Base-by-base conservation (phyloP, 345 rosid species). In the Mangifera indica region DNA sequence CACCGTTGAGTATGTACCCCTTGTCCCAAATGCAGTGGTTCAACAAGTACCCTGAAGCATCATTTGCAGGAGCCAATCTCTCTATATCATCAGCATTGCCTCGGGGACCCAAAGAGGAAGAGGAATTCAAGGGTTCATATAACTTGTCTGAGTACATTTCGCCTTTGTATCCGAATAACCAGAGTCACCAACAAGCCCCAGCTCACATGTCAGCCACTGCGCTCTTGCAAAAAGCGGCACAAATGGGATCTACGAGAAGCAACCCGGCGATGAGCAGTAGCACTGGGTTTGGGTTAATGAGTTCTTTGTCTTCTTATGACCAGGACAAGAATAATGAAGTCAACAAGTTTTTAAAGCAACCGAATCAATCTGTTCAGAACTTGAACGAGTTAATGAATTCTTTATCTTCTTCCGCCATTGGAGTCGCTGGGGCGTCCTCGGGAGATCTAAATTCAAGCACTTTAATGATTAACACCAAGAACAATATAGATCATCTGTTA, bases 201-300 rank as follows among this genome's bases (percentile, higher is more conserved):
- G 67, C 54, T 67, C 84, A 86, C 76, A 86, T 88, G 93, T 89
- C 97, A 29, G 96, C 97, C 25, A 92, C 97, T n/a, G 91, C 96
- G n/a, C 84, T 92, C 58, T 67, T 92, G 67, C 97, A 92, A 42
- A 92, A 81, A 79, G 97, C 97, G 3, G 96, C 91, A 10, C 93
- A 92, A 74, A 85, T 88, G 87, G 97, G 97, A 18, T 87, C 93
- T 14, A 88, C 92, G n/a, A 86, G 87, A 76, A 81, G 85, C 83
- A 82, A 72, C 63, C 73, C 79, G 7, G 9, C 79, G 22, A 22
- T 77, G 49, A 65, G 26, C 37, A 62, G 21, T 56, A 72, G 45
- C 34, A 66, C 42, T 25, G 55, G 64, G 15, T 77, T 78, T 22
- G 78, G 81, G 29, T 63, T 73, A 14, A 74, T 77, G 77, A 77